phyloP scores from a whole-genome alignment of 176 grass and related monocot genomes.

The Oryza meyeriana region DNA sequence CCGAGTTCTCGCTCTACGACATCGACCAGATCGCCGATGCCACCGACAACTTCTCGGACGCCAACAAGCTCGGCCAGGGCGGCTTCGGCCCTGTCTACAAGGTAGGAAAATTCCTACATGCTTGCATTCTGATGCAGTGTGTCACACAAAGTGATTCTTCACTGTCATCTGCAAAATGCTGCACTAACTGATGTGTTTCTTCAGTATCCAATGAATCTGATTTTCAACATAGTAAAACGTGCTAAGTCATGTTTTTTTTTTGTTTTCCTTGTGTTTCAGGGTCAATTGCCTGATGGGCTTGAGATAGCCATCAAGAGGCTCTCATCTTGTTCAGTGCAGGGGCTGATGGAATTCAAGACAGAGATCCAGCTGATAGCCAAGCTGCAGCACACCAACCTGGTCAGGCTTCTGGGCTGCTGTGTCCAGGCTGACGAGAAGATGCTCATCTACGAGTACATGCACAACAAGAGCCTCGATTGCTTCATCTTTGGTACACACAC shows the following conservation, averaged over 20 bases:
- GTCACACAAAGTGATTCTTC: not conserved
- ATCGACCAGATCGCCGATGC: slow-evolving; percentile 34
- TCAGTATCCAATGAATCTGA: too few relatives aligned
- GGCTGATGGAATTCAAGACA: slow-evolving; percentile 57
- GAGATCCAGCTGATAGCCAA: slow-evolving; percentile 67
- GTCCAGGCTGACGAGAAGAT: slow-evolving; percentile 63
- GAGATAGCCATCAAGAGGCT: slow-evolving; percentile 63
- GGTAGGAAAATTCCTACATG: not conserved
- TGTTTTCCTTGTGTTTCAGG: slow-evolving; percentile 3
- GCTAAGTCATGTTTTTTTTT: not conserved
- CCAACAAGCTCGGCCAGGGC: slow-evolving; percentile 54
- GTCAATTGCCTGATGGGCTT: slow-evolving; percentile 26
- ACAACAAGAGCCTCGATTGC: slow-evolving; percentile 62
- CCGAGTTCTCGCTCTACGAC: slow-evolving; percentile 46
- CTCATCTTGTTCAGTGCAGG: slow-evolving; percentile 43
- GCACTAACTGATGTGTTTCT: not conserved
- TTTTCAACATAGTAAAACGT: too few relatives aligned
- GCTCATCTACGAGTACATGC: slow-evolving; percentile 77
- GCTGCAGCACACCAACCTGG: slow-evolving; percentile 71
- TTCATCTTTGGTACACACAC: slow-evolving; percentile 54
- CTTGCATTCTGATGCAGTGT: not conserved
- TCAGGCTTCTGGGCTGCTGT: slow-evolving; percentile 60
- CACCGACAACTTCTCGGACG: slow-evolving; percentile 46
- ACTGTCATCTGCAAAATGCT: not conserved
- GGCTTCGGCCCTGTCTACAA: slow-evolving; percentile 68